Evolutionary conservation across 345 rosid species (phyloP).

Genomic region (Heritiera littoralis): DNA sequence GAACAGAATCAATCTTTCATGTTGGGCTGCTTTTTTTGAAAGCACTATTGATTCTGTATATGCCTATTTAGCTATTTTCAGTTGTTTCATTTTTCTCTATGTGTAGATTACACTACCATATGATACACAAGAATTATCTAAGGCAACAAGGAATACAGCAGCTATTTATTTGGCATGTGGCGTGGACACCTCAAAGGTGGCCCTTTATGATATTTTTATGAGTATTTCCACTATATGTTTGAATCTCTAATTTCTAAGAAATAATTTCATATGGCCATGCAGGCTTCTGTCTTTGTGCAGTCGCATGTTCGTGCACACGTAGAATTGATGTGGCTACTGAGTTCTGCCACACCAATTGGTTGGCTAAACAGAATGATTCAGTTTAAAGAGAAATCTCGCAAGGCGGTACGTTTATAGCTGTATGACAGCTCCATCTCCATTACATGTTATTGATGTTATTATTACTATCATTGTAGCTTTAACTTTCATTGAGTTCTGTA

Average conservation of each 20-base stretch:
- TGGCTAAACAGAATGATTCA: slow-evolving; percentile 90
- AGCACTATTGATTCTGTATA: not conserved
- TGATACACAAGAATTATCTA: slow-evolving; percentile 59
- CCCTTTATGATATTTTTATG: slow-evolving; percentile 9
- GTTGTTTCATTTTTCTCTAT: not conserved
- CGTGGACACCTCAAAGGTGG: slow-evolving; percentile 70
- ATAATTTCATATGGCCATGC: slow-evolving; percentile 29
- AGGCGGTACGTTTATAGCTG: slow-evolving; percentile 56
- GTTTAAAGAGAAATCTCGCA: slow-evolving; percentile 91
- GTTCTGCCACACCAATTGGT: slow-evolving; percentile 85
- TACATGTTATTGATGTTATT: not conserved
- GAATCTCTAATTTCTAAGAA: not conserved
- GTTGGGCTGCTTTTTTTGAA: not conserved
- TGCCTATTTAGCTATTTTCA: slow-evolving; percentile 6
- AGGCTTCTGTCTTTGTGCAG: slow-evolving; percentile 95
- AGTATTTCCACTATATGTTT: slow-evolving; percentile 1
- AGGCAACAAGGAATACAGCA: slow-evolving; percentile 81
- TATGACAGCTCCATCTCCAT: slow-evolving; percentile 22
- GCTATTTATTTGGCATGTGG: slow-evolving; percentile 93
- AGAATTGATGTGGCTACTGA: slow-evolving; percentile 80
- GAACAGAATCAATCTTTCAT: not conserved
- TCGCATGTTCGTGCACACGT: slow-evolving; percentile 81
- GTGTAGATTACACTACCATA: slow-evolving; percentile 74
- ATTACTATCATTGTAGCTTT: slow-evolving; percentile 1
- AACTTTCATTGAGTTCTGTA: slow-evolving; percentile 1